Evolutionary conservation across 2,329 filamentous ascomycete species (phyloP), one percentile per base, ranked within the genome.

Genomic region (Penicillium palitans): DNA sequence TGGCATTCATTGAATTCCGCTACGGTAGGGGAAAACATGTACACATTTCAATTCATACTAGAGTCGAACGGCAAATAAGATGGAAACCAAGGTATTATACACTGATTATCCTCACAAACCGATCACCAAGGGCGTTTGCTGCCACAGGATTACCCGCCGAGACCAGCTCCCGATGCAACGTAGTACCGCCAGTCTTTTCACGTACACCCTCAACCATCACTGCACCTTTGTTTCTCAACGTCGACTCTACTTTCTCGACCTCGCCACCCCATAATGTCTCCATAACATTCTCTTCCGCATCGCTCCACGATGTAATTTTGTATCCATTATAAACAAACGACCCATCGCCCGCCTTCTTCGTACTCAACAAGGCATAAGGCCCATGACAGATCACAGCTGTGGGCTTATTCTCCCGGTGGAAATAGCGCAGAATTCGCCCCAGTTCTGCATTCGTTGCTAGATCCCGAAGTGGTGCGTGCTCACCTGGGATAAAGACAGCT

Each of bases 301-400:
- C 77, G 42, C 75, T 78, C 73, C 77, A 80, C 39, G 71, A 72
- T 1, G 77, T 80, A 33, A 81, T 73, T 62, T 76, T 74, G 59
- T 80, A 81, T 17, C 77, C 78, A 42, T 77, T 74, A 58, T 80
- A 81, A 25, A 72, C 75, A 50, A 80, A 80, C 31, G 70, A 66
- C 1, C 70, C 69, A 48, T 69, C 67, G 0, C 71, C 74, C 0
- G 65, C 70, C 17, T 65, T 61, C 61, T 76, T 77, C 0, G 78
- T 80, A 5, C 73, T 76, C 15, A 81, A 57, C 39, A 80, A 72
- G 1, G 77, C 79, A 63, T 76, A 79, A 0, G 78, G 78, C 1
- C 79, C 79, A 54, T 81, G 78, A 40, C 79, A 80, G n/a, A 80
- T 75, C 3, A 72, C 74, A 1, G 77, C 78, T 0, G 79, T 80